Base-by-base conservation (phyloP, 176 grass and related monocot genomes). In the Oryza australiensis region DNA sequence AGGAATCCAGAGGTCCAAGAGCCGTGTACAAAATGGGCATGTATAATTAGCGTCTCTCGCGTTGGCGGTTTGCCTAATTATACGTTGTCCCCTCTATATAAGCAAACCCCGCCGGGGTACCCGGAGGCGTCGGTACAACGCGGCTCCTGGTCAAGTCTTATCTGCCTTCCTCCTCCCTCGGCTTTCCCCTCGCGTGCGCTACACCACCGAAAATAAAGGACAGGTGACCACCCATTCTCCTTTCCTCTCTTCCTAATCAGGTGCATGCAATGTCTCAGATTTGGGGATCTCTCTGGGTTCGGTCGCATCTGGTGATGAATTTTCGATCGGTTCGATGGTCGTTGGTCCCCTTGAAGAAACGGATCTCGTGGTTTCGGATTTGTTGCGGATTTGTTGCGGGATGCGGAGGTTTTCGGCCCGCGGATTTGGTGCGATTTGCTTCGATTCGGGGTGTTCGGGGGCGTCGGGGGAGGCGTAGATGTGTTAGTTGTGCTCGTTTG, bases 11-110 rank as follows among this genome's bases (percentile, higher is more conserved):
- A 78, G 22, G 53, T 10, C 2, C 38, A 40, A 65, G 29, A 73
- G 60, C 1, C 67, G 80, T 83, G 67, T 45, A 49, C 29, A 18
- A 48, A 48, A 5, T 8, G 14, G 45, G 45, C 45, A 48, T 42
- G 40, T 12, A 42, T 48, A 16, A 18, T 49, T 18, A 70, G 49
- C 15, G 10, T 48, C 60, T 10, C 1, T 26, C 7, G 7, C 38
- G 27, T 70, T 26, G 78, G 76, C 75, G 28, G 70, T 85, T 80
- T 16, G 62, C 26, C 64, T 46, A 81, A 89, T 85, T 45, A 70
- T 76, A 76, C 53, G 70, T 33, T 48, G 51, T 13, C 76, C 70
- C 26, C 7, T 23, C 57, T 3, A 82, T 85, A 85, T 76, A 89
- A 89, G 1, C 26, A 37, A 37, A 2, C 12, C 72, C 2, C 48